Evolutionary conservation across 495 filamentous ascomycete genomes (phyloP), one percentile per base, ranked within the genome.

Genomic region (Annulohypoxylon nitens): DNA sequence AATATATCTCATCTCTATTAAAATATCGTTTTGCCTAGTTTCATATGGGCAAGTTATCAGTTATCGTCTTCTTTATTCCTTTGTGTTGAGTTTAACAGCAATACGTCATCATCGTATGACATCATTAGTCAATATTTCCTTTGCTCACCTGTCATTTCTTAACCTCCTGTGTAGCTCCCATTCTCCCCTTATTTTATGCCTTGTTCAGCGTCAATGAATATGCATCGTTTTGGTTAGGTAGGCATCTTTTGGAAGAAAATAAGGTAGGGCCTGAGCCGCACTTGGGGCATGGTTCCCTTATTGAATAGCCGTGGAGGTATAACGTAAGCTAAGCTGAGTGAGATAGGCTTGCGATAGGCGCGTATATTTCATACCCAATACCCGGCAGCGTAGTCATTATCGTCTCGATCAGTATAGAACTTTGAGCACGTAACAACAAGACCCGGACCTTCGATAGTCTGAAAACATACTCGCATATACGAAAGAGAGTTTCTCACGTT

Each of bases 201-300:
- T 89, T 89, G 84, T 2, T 90, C 90, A n/a, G 85, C 86, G 74
- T 92, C 91, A 62, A 30, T 30, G 30, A 6, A 30, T 30, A 30
- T 3, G 5, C 30, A 30, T 30, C 30, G 5, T 30, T 3, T 30
- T 30, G 30, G 30, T 0, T 23, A 23, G 20, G 20, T 23, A 23
- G 20, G 20, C 1, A 30, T 30, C 5, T 30, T 30, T 30, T 3
- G 4, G 3, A 30, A 30, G 30, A 2, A 86, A 12, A 88, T 88
- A 80, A 88, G 78, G 79, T 92, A 93, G 11, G 92, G 86, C 11
- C 90, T 90, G 0, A 92, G 83, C 55, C 92, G 90, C 67, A 92
- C 87, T 67, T 82, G 83, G 5, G 90, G 91, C 81, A 92, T 92
- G 25, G 80, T 78, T 47, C 82, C 71, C 79, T 85, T 85, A 83